These are phyloP conservation scores for Mollisia scopiformis DNA, from an alignment of 2,329 filamentous ascomycete species.

Conservation along the genomic window DNA sequence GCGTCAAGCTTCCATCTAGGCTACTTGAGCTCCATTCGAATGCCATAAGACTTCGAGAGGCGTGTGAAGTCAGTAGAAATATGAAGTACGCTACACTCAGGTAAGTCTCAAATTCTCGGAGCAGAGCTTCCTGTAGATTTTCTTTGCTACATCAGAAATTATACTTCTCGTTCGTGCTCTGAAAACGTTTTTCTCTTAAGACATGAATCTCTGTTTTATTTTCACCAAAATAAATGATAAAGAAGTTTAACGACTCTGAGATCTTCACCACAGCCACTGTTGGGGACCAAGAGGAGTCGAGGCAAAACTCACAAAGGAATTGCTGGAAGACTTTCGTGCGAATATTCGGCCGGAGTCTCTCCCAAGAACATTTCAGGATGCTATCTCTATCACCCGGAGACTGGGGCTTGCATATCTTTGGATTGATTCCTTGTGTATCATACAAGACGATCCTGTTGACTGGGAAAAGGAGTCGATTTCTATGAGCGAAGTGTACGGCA, in stretches of 20 bases:
- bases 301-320: neutral
- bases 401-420: conserved; percentile 10
- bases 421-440: conserved; percentile 20
- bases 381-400: neutral
- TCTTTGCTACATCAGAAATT: too few species aligned
- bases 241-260: too few species aligned
- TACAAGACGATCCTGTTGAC: conserved; percentile 14
- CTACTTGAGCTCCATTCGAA: neutral
- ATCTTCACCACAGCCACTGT: too few species aligned
- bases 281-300: conserved; percentile 9
- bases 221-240: too few species aligned
- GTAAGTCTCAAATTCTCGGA: too few species aligned
- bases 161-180: too few species aligned
- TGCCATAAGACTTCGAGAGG: neutral
- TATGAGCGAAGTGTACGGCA: conserved; percentile 17
- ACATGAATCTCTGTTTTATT: too few species aligned
- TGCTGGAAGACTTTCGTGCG: conserved; percentile 8
- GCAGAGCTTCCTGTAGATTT: too few species aligned
- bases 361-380: conserved; percentile 10
- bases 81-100: conserved; percentile 17
- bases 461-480: neutral
- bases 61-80: neutral
- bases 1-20: neutral
- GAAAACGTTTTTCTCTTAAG: too few species aligned
- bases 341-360: conserved; percentile 17